phyloP scores from a whole-genome alignment of 176 grass and related monocot genomes.

The Pontederia crassipes region DNA sequence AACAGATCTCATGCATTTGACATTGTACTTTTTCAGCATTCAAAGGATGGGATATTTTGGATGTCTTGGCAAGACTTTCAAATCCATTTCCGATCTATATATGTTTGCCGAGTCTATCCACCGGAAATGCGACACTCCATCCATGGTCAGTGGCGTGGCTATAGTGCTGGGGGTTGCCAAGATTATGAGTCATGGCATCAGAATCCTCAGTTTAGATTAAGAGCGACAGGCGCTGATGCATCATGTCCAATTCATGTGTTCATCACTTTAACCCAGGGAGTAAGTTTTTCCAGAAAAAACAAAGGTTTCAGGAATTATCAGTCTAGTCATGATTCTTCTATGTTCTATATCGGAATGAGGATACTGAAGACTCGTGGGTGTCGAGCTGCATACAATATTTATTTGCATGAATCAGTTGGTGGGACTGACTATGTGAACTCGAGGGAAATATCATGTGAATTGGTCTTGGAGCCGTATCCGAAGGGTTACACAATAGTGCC shows the following conservation, averaged over 20 bases:
- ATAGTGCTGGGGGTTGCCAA: slow-evolving; percentile 90
- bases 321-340: slow-evolving; percentile 86
- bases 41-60: slow-evolving; percentile 98
- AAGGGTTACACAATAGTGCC: slow-evolving; percentile 99
- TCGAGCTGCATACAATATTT: slow-evolving; percentile 97
- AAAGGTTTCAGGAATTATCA: slow-evolving; percentile 90
- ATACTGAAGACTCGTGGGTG: slow-evolving; percentile 93
- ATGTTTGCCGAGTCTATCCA: slow-evolving; percentile 93
- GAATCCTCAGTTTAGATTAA: slow-evolving; percentile 88
- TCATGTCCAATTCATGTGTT: slow-evolving; percentile 87
- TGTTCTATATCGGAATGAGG: slow-evolving; percentile 98
- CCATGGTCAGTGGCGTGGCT: slow-evolving; percentile 93
- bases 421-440: slow-evolving; percentile 98
- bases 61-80: slow-evolving; percentile 99
- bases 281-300: slow-evolving; percentile 91
- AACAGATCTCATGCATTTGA: slow-evolving; percentile 12
- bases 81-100: slow-evolving; percentile 98
- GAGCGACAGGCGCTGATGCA: slow-evolving; percentile 72
- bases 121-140: slow-evolving; percentile 91
- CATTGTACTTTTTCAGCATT: slow-evolving; percentile 34
- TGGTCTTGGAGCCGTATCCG: slow-evolving; percentile 89
- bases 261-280: slow-evolving; percentile 98
- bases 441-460: slow-evolving; percentile 95
- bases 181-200: slow-evolving; percentile 97
- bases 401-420: slow-evolving; percentile 93